Percentiles rank a stretch among this genome's conserved stretches.
These are phyloP conservation scores for Annona cherimola DNA, from an alignment of 164 flowering plant genomes.

Conservation along the genomic window DNA sequence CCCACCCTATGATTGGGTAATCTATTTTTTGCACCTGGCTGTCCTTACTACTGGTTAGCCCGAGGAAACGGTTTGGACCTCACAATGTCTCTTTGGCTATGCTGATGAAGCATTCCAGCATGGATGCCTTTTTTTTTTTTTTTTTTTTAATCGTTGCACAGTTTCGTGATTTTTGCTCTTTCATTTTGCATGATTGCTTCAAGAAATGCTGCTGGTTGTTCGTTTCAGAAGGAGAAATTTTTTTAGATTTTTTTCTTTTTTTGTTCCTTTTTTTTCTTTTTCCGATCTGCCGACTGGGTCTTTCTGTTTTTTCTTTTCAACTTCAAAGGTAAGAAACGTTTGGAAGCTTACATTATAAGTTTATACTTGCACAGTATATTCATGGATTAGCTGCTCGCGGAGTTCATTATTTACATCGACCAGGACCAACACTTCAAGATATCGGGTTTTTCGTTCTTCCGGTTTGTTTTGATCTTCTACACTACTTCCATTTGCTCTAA, in stretches of 20 bases:
- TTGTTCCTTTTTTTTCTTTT: neutral
- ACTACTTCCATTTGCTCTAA: neutral
- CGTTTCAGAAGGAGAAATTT: neutral
- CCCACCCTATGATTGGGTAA: neutral
- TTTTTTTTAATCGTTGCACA: too few relatives aligned
- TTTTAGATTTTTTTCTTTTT: neutral
- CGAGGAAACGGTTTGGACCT: neutral
- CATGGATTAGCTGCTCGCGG: constrained; percentile 99
- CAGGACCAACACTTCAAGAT: constrained; percentile 95
- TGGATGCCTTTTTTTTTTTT: too few relatives aligned
- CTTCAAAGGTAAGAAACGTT: constrained; percentile 2
- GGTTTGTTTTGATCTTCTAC: constrained; percentile 34
- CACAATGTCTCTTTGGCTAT: neutral
- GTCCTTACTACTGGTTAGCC: neutral
- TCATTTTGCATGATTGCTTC: neutral
- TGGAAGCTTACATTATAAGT: neutral
- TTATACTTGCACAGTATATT: constrained; percentile 55
- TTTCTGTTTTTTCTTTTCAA: neutral
- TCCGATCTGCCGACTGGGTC: neutral
- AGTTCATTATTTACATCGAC: constrained; percentile 92
- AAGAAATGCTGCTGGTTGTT: neutral
- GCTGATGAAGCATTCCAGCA: too few relatives aligned
- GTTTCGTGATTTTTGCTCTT: neutral
- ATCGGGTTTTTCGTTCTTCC: constrained; percentile 86
- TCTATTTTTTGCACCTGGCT: neutral